Conservation (phyloP, 768 basidiomycete species). For the Lyophyllum decastes region DNA sequence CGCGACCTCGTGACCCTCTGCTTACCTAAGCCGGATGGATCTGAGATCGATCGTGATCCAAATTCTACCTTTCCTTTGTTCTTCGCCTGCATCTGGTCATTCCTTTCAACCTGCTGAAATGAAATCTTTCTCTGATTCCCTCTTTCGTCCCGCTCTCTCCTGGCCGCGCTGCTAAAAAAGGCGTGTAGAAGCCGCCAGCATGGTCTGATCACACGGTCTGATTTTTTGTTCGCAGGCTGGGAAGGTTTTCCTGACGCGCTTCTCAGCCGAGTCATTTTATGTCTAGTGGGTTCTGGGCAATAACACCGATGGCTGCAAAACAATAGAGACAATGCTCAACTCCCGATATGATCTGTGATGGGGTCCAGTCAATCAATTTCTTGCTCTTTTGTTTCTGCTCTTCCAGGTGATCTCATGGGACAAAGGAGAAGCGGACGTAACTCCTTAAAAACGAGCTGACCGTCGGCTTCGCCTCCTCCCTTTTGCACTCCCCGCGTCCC, state of each 20-base stretch:
- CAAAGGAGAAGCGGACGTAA: constrained; percentile 28
- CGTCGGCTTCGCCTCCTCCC: background rate
- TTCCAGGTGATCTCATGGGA: constrained; percentile 26
- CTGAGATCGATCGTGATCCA: constrained; percentile 15
- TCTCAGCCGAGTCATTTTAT: background rate
- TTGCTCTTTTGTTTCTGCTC: constrained; percentile 35
- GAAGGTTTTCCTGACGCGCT: constrained; percentile 7
- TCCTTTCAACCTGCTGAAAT: constrained; percentile 17
- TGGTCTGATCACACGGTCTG: constrained; percentile 3
- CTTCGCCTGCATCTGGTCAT: constrained; percentile 10
- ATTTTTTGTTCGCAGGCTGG: constrained; percentile 2
- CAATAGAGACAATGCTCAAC: constrained; percentile 22
- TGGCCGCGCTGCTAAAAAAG: background rate
- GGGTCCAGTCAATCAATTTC: constrained; percentile 23
- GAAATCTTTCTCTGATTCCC: background rate
- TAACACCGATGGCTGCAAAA: constrained; percentile 9
- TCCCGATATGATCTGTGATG: constrained; percentile 18
- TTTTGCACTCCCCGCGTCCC: background rate
- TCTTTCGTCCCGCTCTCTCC: constrained; percentile 1
- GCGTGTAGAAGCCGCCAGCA: background rate
- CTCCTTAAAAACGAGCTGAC: constrained; percentile 28
- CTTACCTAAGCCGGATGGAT: background rate
- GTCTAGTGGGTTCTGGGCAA: background rate
- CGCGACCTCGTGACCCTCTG: constrained; percentile 4
- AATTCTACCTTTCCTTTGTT: constrained; percentile 20